Evolutionary conservation across 192 early-diverging fungal species (phyloP), one percentile per base, ranked within the genome.

Genomic region (Obelidium mucronatum): DNA sequence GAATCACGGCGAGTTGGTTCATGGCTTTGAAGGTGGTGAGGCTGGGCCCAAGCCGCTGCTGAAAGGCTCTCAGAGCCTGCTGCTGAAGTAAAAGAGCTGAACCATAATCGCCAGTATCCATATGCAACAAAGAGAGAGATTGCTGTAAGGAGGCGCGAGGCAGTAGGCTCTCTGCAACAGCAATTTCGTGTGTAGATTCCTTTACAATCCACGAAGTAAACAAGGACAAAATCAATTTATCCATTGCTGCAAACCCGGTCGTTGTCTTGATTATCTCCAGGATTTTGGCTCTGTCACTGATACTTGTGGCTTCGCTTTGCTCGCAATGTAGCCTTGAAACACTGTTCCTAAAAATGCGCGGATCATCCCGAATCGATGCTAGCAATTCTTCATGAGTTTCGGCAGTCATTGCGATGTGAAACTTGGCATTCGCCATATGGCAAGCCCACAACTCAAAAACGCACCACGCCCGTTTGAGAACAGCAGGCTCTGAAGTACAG

Each of bases 381-480:
- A n/a, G n/a, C n/a, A 48, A 19, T 0, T 48, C 44, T 0, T 48
- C 44, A 15, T 48, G 44, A 48, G 11, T 48, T 48, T n/a, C n/a
- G n/a, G n/a, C n/a, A n/a, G 44, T 48, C 44, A 48, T 48, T 48
- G 44, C 44, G 8, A 48, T 48, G 19, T 48, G 44, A 19, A 48
- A 48, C 8, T 48, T 48, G 19, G 11, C 19, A 19, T 6, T 15
- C 0, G 44, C 19, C 19, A 48, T 19, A 19, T 6, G 8, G 44
- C 44, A 48, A 11, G 77, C 78, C 26, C 33, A 80, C 22, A 81
- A 26, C 55, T 81, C 80, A 44, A 75, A 81, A 22, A 73, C 64
- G 59, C 80, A 81, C 80, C 80, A 81, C 11, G 73, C 78, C 3
- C 80, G 68, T 3, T 40, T 74, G 2, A 81, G n/a, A n/a, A n/a